phyloP scores from a whole-genome alignment of 2,329 filamentous ascomycete genomes.

The Gliomastix tumulicola region DNA sequence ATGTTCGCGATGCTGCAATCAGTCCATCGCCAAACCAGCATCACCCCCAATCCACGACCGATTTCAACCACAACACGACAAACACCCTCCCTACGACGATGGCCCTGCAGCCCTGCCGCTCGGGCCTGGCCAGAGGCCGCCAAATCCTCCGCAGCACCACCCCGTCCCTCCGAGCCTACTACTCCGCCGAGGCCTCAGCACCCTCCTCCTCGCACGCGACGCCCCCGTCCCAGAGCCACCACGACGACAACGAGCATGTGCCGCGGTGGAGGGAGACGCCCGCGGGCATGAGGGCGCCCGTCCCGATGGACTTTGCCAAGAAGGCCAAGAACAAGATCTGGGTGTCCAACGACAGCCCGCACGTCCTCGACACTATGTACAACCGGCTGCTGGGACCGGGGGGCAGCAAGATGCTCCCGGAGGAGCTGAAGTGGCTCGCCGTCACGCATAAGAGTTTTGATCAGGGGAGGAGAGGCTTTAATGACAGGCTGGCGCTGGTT shows the following conservation, averaged over 20 bases:
- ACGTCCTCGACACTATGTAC: constrained; percentile 71
- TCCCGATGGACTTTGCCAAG: constrained; percentile 53
- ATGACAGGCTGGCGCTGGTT: constrained; percentile 84
- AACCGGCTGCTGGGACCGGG: constrained; percentile 65
- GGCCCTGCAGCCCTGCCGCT: constrained; percentile 24
- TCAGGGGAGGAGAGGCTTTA: constrained; percentile 88
- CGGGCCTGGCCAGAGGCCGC: constrained; percentile 15
- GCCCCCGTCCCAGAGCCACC: background rate
- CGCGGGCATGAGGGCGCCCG: constrained; percentile 60
- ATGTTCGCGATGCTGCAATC: constrained; percentile 22
- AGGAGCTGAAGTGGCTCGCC: constrained; percentile 94
- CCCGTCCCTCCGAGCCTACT: constrained; percentile 20
- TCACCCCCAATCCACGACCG: background rate
- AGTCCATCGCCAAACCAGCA: too few relatives aligned
- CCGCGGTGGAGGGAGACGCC: constrained; percentile 70
- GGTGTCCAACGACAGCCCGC: constrained; percentile 69
- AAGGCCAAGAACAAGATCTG: constrained; percentile 47
- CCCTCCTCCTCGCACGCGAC: background rate
- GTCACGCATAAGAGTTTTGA: constrained; percentile 99
- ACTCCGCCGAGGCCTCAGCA: constrained; percentile 18
- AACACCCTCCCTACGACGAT: too few relatives aligned
- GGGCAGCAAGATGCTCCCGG: constrained; percentile 68
- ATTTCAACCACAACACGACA: background rate
- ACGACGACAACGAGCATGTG: constrained; percentile 1
- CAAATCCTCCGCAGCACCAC: constrained; percentile 12